A percentile compares a stretch with the other conserved stretches of the same genome.
These are phyloP conservation scores for Pseudocercospora fijiensis DNA, from an alignment of 2,329 filamentous ascomycete genomes.

Conservation along the genomic window DNA sequence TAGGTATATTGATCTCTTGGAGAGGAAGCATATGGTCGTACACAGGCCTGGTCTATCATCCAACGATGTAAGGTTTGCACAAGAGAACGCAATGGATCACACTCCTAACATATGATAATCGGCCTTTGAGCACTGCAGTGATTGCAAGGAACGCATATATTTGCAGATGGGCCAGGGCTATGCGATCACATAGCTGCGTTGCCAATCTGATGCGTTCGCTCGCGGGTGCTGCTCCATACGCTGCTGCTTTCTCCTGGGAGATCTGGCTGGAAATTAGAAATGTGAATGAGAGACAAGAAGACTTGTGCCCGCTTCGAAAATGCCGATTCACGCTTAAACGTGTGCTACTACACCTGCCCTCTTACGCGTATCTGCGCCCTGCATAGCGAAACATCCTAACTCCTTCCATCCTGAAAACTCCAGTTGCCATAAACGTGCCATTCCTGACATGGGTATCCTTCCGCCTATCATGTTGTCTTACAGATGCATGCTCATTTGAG, in stretches of 20 bases:
- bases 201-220: no score
- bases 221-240: no score
- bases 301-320: not conserved
- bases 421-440: constrained; percentile 9
- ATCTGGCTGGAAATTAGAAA: not conserved
- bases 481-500: constrained; percentile 26
- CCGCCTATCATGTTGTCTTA: constrained; percentile 4
- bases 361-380: not conserved
- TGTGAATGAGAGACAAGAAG: not conserved
- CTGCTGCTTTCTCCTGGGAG: no score
- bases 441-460: constrained; percentile 11
- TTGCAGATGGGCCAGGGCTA: not conserved
- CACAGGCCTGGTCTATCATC: not conserved
- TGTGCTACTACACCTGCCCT: constrained; percentile 7
- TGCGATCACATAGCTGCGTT: no score
- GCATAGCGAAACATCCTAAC: constrained; percentile 1
- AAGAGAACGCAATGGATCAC: no score
- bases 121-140: no score
- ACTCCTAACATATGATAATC: no score
- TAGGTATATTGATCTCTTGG: not conserved
- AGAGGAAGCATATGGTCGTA: not conserved
- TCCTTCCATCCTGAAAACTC: constrained; percentile 8
- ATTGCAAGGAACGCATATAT: no score
- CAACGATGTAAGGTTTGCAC: no score
- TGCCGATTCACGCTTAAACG: not conserved